phyloP scores from a whole-genome alignment of 805 yeast genomes.

The Limtongia smithiae region DNA sequence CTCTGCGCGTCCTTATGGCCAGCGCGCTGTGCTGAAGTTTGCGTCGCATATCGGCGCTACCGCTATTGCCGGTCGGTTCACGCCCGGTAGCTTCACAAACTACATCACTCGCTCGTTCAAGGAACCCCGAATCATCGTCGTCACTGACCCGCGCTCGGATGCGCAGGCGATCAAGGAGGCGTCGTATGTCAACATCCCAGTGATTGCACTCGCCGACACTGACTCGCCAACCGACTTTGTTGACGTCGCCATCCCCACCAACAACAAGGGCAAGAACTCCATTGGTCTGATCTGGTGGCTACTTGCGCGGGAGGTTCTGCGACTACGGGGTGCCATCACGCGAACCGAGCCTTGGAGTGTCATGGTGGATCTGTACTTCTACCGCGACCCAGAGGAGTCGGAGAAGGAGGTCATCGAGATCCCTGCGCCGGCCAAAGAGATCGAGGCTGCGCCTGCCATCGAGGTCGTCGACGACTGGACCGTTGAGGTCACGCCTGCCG shows the following conservation, averaged over 20 bases:
- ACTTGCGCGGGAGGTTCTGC: conserved; percentile 97
- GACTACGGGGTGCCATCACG: conserved; percentile 97
- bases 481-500: conserved; percentile 42
- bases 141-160: conserved; percentile 99
- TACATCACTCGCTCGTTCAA: conserved; percentile 99
- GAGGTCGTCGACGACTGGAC: conserved; percentile 59
- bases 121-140: conserved; percentile 99
- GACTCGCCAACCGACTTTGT: conserved; percentile 99
- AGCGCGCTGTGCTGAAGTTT: conserved; percentile 99
- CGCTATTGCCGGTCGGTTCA: conserved; percentile 99
- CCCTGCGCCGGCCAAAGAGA: conserved; percentile 59
- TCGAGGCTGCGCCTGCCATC: conserved; percentile 62
- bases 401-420: conserved; percentile 69
- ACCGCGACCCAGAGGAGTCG: conserved; percentile 99
- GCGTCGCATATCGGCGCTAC: conserved; percentile 99
- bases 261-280: conserved; percentile 99
- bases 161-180: conserved; percentile 99
- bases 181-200: conserved; percentile 99
- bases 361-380: conserved; percentile 99
- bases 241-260: conserved; percentile 99
- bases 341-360: conserved; percentile 97
- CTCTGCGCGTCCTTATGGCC: conserved; percentile 99
- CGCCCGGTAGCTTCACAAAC: conserved; percentile 99
- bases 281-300: conserved; percentile 99
- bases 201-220: conserved; percentile 96